Evolutionary conservation across 441 rosid species (phyloP).

Genomic region (Dalechampia spathulata): DNA sequence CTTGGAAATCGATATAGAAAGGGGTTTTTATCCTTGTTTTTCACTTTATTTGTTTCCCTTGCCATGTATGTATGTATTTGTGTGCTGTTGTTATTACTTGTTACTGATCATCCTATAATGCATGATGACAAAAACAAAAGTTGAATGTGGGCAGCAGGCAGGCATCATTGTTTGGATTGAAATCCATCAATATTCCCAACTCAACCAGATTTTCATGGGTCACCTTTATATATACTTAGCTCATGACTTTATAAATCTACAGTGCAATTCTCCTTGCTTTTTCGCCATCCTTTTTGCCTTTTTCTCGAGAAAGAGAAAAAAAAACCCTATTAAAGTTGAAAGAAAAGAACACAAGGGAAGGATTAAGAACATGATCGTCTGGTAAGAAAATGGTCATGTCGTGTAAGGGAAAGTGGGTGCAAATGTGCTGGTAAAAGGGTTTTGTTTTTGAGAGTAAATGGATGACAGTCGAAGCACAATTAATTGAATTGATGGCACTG

Average conservation of each 20-base stretch:
- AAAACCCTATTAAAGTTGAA: neutral
- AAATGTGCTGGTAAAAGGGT: conserved; percentile 29
- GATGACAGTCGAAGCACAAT: conserved; percentile 56
- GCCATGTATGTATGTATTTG: too few relatives aligned
- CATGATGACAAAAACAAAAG: conserved; percentile 31
- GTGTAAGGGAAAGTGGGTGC: conserved; percentile 65
- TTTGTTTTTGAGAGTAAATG: conserved; percentile 36
- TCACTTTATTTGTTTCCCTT: too few relatives aligned
- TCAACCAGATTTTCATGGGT: conserved; percentile 32
- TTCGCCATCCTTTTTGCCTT: conserved; percentile 19
- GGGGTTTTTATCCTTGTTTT: conserved; percentile 13
- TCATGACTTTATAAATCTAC: conserved; percentile 31
- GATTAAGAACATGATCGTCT: conserved; percentile 40
- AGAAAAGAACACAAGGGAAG: conserved; percentile 11
- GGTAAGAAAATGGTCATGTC: conserved; percentile 56
- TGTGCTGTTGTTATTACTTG: conserved; percentile 7
- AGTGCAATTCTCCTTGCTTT: conserved; percentile 43
- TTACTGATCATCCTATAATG: neutral
- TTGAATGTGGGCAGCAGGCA: conserved; percentile 35
- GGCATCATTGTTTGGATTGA: conserved; percentile 47
- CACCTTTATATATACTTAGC: conserved; percentile 21
- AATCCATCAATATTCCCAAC: conserved; percentile 38
- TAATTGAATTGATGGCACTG: conserved; percentile 39
- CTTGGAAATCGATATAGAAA: conserved; percentile 44
- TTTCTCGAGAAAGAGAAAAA: conserved; percentile 36